Evolutionary conservation across 78 protist genomes (phyloP), one percentile per base, ranked within the genome.

Genomic region (Dictyostelium firmibasis): DNA sequence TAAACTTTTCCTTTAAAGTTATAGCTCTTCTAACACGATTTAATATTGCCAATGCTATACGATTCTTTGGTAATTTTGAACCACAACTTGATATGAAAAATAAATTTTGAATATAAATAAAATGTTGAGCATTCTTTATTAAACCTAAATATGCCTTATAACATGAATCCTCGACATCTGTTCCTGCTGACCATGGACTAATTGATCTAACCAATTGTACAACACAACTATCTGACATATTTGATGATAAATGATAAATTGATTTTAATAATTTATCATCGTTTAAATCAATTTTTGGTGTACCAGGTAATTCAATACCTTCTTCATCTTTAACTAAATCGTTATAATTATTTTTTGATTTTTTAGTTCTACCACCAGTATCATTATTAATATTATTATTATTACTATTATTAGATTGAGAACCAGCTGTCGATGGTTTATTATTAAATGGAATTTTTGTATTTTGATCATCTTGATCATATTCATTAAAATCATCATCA

Each of bases 91-190:
- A 88, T 5, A 96, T 86, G 57, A 97, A 96, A 31, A 92, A 97
- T 36, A 95, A 96, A 29, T 92, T 76, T 72, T 96, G 97, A 33
- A 97, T 95, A 16, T 97, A 96, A 11, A 97, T 33, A 70, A 92
- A 97, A 53, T 94, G 86, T 33, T 87, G 62, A n/a, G 97, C 47
- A 47, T n/a, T 35, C 38, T 16, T 62, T 44, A 97, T 97, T 43
- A 91, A 38, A n/a, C 11, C 25, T 5, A 96, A 16, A 41, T 77
- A 92, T 3, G 97, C 94, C 33, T 87, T 95, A 10, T 96, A 92
- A 35, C 96, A 72, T 38, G 95, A 84, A 43, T 53, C 76, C 44
- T 88, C 93, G 33, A 70, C 72, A 36, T 96, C 97, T 0, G 81
- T 43, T 3, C 93, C 93, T 57, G 70, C 86, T 2, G 81, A 62